Percentiles rank a stretch among this genome's conserved stretches.
These are phyloP conservation scores for Microdochium trichocladiopsis DNA, from an alignment of 2,329 filamentous ascomycete species.

Conservation along the genomic window DNA sequence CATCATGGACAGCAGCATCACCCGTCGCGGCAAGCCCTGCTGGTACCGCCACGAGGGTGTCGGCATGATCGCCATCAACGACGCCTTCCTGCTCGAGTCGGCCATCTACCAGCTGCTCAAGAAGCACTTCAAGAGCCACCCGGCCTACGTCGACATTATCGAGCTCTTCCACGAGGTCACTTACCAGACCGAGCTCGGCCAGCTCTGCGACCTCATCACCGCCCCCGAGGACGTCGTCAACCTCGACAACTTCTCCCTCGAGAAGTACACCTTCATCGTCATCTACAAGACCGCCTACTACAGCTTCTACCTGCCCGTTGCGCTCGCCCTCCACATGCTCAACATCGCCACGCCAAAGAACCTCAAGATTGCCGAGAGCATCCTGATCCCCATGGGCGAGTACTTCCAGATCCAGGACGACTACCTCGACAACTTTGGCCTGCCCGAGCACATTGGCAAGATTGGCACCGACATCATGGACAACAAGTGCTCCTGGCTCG, in stretches of 20 bases:
- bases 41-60: constrained; percentile 91
- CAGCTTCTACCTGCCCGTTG: constrained; percentile 96
- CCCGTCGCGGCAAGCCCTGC: constrained; percentile 87
- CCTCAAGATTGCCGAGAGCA: constrained; percentile 81
- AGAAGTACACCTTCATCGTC: constrained; percentile 97
- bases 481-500: constrained; percentile 98
- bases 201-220: constrained; percentile 90
- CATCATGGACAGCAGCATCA: constrained; percentile 96
- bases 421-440: constrained; percentile 96
- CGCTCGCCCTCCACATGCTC: constrained; percentile 79
- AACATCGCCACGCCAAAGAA: constrained; percentile 81
- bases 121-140: constrained; percentile 86
- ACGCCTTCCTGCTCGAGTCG: constrained; percentile 90
- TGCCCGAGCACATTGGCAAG: constrained; percentile 90
- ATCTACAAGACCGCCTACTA: constrained; percentile 99
- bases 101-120: constrained; percentile 87
- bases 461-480: constrained; percentile 98
- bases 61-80: constrained; percentile 96
- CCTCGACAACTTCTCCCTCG: constrained; percentile 88
- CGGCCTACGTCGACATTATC: constrained; percentile 81
- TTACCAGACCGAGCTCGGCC: constrained; percentile 91
- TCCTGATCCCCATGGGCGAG: constrained; percentile 93
- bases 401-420: constrained; percentile 99
- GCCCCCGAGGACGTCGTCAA: constrained; percentile 91
- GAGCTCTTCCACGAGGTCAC: constrained; percentile 96